Evolutionary conservation across 495 filamentous ascomycete genomes (phyloP).

Genomic region (Neurospora discreta): DNA sequence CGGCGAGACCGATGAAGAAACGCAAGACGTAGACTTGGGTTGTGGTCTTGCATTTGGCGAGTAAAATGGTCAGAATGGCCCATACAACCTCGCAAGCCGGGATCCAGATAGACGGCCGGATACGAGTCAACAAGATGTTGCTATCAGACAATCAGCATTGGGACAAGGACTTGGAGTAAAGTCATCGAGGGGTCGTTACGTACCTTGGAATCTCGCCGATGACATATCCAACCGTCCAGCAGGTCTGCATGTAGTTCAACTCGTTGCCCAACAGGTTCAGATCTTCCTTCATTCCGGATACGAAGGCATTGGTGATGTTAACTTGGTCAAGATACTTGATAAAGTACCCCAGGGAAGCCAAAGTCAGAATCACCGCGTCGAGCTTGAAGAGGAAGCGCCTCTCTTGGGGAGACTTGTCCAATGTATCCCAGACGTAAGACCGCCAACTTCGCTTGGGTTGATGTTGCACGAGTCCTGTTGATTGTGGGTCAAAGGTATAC

Average conservation of each 20-base stretch:
- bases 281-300: constrained; percentile 51
- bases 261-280: constrained; percentile 46
- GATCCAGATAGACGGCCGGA: constrained; percentile 49
- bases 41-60: constrained; percentile 34
- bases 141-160: constrained; percentile 2
- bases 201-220: constrained; percentile 51
- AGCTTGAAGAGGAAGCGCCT: constrained; percentile 49
- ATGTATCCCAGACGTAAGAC: constrained; percentile 46
- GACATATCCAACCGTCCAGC: constrained; percentile 54
- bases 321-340: constrained; percentile 32
- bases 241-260: constrained; percentile 38
- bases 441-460: constrained; percentile 25
- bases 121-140: constrained; percentile 28
- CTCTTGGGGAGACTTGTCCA: constrained; percentile 51
- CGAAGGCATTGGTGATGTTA: constrained; percentile 32
- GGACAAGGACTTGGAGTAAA: not conserved
- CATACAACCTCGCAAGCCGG: constrained; percentile 44
- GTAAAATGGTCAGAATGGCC: constrained; percentile 41
- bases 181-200: not conserved
- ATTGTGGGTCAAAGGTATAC: not conserved
- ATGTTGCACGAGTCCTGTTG: constrained; percentile 4
- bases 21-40: constrained; percentile 44
- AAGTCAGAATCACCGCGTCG: constrained; percentile 41
- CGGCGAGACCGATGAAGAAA: constrained; percentile 48
- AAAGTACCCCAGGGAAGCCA: constrained; percentile 30